These are phyloP conservation scores for Phialemoniopsis sp. DNA, from an alignment of 2,329 filamentous ascomycete genomes.

Conservation along the genomic window DNA sequence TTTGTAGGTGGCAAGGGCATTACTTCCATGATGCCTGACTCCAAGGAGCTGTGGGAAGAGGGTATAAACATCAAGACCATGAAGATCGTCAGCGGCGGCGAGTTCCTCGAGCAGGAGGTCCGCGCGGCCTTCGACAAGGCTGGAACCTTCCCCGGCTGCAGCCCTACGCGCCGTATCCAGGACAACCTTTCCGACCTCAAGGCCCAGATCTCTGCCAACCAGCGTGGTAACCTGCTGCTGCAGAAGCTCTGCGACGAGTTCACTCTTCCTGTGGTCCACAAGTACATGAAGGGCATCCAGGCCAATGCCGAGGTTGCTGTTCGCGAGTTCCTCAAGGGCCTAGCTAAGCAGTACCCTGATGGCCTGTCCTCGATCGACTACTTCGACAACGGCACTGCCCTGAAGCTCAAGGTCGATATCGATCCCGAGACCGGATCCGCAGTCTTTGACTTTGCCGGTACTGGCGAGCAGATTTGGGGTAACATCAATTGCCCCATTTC, in stretches of 20 bases:
- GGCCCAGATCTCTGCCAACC: conserved; percentile 36
- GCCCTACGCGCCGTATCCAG: conserved; percentile 25
- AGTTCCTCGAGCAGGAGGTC: conserved; percentile 17
- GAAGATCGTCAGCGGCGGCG: conserved; percentile 28
- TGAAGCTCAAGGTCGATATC: conserved; percentile 25
- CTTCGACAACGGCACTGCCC: conserved; percentile 29
- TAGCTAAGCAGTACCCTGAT: conserved; percentile 39
- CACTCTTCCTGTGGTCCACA: conserved; percentile 23
- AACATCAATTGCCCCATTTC: conserved; percentile 10
- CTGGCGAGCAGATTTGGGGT: conserved; percentile 23
- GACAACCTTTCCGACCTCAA: conserved; percentile 41
- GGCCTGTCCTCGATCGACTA: conserved; percentile 21
- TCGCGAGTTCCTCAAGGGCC: conserved; percentile 18
- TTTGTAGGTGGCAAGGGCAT: conserved; percentile 22
- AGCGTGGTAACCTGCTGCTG: conserved; percentile 30
- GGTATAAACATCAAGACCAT: conserved; percentile 32
- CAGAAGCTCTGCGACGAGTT: conserved; percentile 26
- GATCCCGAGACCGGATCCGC: conserved; percentile 22
- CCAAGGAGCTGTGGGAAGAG: conserved; percentile 36
- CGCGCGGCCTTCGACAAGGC: conserved; percentile 14
- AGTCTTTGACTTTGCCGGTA: conserved; percentile 29
- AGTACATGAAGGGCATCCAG: conserved; percentile 35
- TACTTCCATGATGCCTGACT: conserved; percentile 35
- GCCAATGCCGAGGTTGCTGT: conserved; percentile 32
- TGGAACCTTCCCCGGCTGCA: conserved; percentile 29